Evolutionary conservation across 2,329 filamentous ascomycete species (phyloP), one percentile per base, ranked within the genome.

Genomic region (Helotiales sp.): DNA sequence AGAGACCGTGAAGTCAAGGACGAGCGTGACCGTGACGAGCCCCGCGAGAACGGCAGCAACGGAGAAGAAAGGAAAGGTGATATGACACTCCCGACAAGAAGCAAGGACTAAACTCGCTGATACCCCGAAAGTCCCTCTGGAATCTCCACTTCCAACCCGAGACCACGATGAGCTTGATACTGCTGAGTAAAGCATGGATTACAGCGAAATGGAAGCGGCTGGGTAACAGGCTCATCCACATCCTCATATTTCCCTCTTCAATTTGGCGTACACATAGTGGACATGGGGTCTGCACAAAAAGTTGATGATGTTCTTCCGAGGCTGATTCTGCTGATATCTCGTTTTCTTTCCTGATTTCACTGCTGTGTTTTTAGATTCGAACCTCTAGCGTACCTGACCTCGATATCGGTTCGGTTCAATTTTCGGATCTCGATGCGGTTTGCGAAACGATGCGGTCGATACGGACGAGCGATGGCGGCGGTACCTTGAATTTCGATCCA

Each of bases 131-230:
- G 68, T 68, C 80, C 79, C 83, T 72, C 78, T 88, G 69, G 91
- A 96, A 66, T 91, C 90, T 69, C 89, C 91, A n/a, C n/a, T n/a
- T 66, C 85, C 90, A 63, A 87, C 90, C 29, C 55, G 58, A 53
- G 54, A 86, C 68, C 91, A 96, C 71, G 95, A 99, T 74, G 95
- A 99, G 72, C 84, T 98, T 72, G 95, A 99, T 75, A 93, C 95
- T 71, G 93, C 93, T 70, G 95, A 98, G 78, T 87, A 79, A 69
- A 65, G 63, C 24, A 44, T 25, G 40, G 40, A 44, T 13, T 25
- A 24, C 40, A 44, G 22, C 31, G 31, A 34, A n/a, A 5, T 10
- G 40, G 40, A 44, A 44, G 40, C 40, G 40, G 40, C 40, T 44
- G 40, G 27, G 40, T 44, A 44, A 25, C 15, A 19, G 27, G 22